phyloP scores from a whole-genome alignment of 1,284 basidiomycete genomes.

The Apiotrichum laibachii region DNA sequence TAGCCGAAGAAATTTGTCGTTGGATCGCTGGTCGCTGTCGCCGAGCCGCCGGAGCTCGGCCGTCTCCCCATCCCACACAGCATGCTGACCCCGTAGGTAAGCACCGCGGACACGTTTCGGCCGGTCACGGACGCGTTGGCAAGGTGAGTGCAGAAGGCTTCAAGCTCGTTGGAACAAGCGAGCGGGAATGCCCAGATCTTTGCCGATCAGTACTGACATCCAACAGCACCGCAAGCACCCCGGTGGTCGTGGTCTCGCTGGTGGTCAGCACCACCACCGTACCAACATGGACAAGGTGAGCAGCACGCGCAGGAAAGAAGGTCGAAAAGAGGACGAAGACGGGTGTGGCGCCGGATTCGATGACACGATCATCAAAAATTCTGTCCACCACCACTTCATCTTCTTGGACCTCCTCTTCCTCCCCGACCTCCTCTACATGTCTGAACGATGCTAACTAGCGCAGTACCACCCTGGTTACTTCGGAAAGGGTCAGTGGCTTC shows the following conservation, averaged over 20 bases:
- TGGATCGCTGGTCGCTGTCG: no score
- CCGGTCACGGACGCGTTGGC: slow-evolving; percentile 96
- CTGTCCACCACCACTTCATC: no score
- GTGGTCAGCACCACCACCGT: slow-evolving; percentile 96
- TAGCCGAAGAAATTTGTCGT: no score
- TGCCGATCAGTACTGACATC: no score
- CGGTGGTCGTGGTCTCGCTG: slow-evolving; percentile 99
- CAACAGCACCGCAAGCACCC: slow-evolving; percentile 95
- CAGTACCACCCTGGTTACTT: slow-evolving; percentile 82
- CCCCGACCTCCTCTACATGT: no score
- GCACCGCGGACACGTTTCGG: slow-evolving; percentile 97
- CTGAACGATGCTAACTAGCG: background rate
- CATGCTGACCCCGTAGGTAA: slow-evolving; percentile 76
- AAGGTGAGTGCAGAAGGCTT: background rate
- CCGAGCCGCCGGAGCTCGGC: no score
- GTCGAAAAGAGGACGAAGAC: no score
- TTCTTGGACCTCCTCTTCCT: no score
- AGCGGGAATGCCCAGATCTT: background rate
- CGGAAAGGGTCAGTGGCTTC: slow-evolving; percentile 45
- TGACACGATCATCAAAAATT: no score
- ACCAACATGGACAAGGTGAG: slow-evolving; percentile 56
- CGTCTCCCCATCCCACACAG: no score
- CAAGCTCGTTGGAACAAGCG: slow-evolving; percentile 53
- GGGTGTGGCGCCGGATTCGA: no score
- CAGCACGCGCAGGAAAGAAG: no score